phyloP scores from a whole-genome alignment of 345 rosid genomes.

The Brassica nigra region DNA sequence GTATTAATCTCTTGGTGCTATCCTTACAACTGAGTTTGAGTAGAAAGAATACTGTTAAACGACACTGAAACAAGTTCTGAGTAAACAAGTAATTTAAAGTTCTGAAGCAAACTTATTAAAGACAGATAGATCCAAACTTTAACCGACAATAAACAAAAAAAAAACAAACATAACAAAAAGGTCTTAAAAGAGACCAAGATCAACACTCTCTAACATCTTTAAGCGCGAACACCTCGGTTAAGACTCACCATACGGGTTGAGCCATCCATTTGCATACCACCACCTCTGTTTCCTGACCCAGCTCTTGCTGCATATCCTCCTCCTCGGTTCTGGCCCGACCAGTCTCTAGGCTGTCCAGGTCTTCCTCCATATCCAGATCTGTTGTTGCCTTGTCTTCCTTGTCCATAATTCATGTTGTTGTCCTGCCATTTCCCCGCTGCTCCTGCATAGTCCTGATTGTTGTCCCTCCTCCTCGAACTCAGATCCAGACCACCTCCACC shows the following conservation, averaged over 20 bases:
- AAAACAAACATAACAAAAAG: neutral
- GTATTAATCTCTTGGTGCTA: conserved; percentile 10
- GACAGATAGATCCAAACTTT: neutral
- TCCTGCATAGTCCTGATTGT: conserved; percentile 44
- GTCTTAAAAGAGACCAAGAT: conserved; percentile 16
- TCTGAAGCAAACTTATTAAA: conserved; percentile 1
- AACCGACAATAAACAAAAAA: neutral
- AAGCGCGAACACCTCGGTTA: conserved; percentile 31
- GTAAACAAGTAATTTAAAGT: neutral
- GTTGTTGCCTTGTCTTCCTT: conserved; percentile 41
- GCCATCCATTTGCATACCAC: conserved; percentile 37
- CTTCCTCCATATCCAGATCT: conserved; percentile 43
- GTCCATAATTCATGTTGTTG: conserved; percentile 31
- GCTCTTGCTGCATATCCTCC: conserved; percentile 38
- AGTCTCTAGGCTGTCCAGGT: conserved; percentile 26
- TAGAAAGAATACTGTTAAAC: neutral
- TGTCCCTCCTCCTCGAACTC: conserved; percentile 65
- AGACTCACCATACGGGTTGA: conserved; percentile 46
- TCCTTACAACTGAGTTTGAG: neutral
- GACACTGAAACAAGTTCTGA: neutral
- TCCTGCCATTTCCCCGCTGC: conserved; percentile 42
- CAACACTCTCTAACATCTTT: conserved; percentile 4
- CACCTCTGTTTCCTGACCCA: conserved; percentile 38
- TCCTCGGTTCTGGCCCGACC: conserved; percentile 42
- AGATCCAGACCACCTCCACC: conserved; percentile 72